Evolutionary conservation across 768 basidiomycete genomes (phyloP), one percentile per base, ranked within the genome.

Genomic region (Tricholoma hemisulphureum): DNA sequence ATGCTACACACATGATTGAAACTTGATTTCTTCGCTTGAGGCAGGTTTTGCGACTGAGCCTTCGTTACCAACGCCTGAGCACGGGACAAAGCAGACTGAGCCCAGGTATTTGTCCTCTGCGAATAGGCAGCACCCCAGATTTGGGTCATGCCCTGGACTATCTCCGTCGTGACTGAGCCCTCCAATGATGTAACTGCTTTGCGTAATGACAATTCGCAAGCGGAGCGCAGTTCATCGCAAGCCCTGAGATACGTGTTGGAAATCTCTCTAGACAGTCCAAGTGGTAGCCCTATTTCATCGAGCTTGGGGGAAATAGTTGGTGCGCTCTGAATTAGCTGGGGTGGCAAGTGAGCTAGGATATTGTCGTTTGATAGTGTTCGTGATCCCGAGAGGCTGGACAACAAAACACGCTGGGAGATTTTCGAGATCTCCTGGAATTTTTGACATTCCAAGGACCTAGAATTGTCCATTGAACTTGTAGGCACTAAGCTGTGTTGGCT

Each of bases 1-100:
- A 14, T 48, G 23, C 2, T 14, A 56, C 62, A 7, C 45, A 69
- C 69, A 29, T 61, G 57, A 23, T 70, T 69, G 60, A 71, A 70
- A 28, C 56, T 11, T 23, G 57, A 51, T 35, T 63, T 64, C 29
- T 23, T 48, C 23, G 37, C 3, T 28, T n/a, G 23, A 31, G 14
- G 2, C 11, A 6, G 2, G 11, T 26, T 21, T 13, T 13, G 43
- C 24, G 59, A 13, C 13, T 11, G 49, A 18, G 53, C 39, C 9
- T 53, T 54, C 4, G 48, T 28, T 6, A 57, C 43, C 13, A 13
- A 16, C 4, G 43, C 39, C n/a, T 49, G 52, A 5, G 60, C 60
- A 16, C 48, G 46, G 2, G 56, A 26, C 4, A 61, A 18, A 13
- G 56, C 53, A 45, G 48, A 32, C 14, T 53, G 46, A 7, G 56